A percentile compares a stretch with the other conserved stretches of the same genome.
These are phyloP conservation scores for Crithidia sp. DNA, from an alignment of 208 protist species.

Conservation along the genomic window DNA sequence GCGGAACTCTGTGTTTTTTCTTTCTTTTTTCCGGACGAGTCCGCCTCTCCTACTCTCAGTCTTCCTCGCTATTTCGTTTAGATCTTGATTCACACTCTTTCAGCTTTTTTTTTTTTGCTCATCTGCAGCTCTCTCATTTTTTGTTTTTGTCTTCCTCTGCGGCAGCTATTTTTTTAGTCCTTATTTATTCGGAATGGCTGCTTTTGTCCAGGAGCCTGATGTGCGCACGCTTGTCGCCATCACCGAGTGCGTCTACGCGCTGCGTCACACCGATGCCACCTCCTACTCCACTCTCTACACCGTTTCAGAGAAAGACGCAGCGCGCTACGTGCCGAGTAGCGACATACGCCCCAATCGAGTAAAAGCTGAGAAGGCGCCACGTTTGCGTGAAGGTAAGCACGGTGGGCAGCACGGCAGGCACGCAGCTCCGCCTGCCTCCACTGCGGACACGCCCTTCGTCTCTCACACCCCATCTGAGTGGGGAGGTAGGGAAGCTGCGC, in stretches of 20 bases:
- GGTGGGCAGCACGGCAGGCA: too few relatives aligned
- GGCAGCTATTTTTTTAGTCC: neutral
- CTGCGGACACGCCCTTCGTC: neutral
- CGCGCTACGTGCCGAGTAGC: neutral
- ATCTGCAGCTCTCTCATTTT: neutral
- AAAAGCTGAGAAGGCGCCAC: too few relatives aligned
- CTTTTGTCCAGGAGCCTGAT: constrained; percentile 26
- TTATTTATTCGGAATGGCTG: neutral
- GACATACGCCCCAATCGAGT: neutral
- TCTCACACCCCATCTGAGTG: too few relatives aligned
- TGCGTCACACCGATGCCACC: constrained; percentile 10
- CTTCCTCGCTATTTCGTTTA: neutral
- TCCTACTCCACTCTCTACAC: constrained; percentile 11
- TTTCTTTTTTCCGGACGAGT: neutral
- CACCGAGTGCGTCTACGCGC: constrained; percentile 21
- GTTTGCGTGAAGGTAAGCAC: too few relatives aligned
- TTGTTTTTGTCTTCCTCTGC: neutral
- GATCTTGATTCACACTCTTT: neutral
- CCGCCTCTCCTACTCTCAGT: neutral
- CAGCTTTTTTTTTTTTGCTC: neutral
- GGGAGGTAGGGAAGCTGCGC: too few relatives aligned
- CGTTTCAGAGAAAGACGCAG: neutral
- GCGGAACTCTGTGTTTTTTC: neutral
- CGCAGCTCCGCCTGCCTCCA: neutral
- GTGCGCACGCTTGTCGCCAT: constrained; percentile 20